Base-by-base conservation (phyloP, 2,329 filamentous ascomycete species). In the Scorias spongiosa region DNA sequence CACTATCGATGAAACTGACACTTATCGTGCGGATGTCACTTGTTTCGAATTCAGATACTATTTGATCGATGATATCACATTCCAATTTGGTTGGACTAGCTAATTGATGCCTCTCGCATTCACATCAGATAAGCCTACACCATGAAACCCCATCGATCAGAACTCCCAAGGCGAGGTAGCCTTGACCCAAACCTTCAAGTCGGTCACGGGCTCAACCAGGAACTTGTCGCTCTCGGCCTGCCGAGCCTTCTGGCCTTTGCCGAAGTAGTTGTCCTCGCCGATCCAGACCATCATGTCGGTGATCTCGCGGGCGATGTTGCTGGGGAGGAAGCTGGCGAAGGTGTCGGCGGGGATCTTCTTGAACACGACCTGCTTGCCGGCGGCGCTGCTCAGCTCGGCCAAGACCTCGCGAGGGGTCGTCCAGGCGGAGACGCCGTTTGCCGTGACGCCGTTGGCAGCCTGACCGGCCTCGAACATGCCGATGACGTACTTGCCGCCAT, bases 401-500 rank as follows among this genome's bases (percentile, higher is more conserved):
- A 56, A 48, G 20, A 58, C 39, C 37, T 57, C 47, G 39, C 54
- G 53, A 2, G 55, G 54, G 8, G 56, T 58, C 10, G 54, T 53
- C 55, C 56, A 59, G 2, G 44, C 43, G 7, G 48, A 52, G 26
- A 55, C 50, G 6, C 49, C 56, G 9, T 58, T 45, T 2, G 56
- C 53, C 11, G 42, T 42, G 12, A 48, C 49, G 3, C 57, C 54
- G 34, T 60, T 51, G 34, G 54, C 51, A 7, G 40, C 29, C 8
- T 46, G 46, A 2, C 50, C 54, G 8, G 45, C 53, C 40, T 54
- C 54, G 42, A 57, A 59, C 7, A 57, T 15, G 2, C 52, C 56
- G 41, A 57, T 44, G 41, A 58, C 49, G 42, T 51, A 57, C 34
- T 58, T 57, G 11, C 57, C 57, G 5, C 43, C 46, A 40, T 60